Conservation (phyloP, 352 stramenopile genomes). For the Phytophthora fragariae region DNA sequence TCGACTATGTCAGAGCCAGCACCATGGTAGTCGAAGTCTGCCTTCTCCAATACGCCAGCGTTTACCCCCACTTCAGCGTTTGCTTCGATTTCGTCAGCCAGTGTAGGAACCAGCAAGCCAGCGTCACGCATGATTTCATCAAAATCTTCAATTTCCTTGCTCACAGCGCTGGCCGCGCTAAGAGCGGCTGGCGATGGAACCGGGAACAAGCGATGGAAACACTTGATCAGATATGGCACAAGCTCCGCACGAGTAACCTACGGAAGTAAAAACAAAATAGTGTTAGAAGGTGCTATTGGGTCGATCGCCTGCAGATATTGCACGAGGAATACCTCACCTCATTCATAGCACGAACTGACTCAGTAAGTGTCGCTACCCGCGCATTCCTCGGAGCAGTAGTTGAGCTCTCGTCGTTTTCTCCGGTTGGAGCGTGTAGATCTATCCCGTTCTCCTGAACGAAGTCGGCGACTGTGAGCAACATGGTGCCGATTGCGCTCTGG, state of each 20-base stretch:
- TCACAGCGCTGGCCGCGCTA: slow-evolving; percentile 24
- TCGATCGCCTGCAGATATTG: not conserved
- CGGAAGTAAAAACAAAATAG: not conserved
- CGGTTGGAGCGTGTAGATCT: slow-evolving; percentile 22
- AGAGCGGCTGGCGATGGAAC: slow-evolving; percentile 34
- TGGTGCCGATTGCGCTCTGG: slow-evolving; percentile 53
- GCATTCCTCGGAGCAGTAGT: slow-evolving; percentile 19
- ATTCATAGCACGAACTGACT: slow-evolving; percentile 63
- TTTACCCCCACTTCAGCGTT: slow-evolving; percentile 41
- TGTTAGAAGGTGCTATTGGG: not conserved
- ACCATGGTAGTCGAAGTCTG: slow-evolving; percentile 3
- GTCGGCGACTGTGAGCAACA: slow-evolving; percentile 60
- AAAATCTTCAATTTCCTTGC: slow-evolving; percentile 47
- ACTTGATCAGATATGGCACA: slow-evolving; percentile 74
- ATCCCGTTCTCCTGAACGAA: slow-evolving; percentile 70
- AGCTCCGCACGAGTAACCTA: slow-evolving; percentile 67
- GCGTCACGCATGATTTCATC: slow-evolving; percentile 60
- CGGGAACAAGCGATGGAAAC: slow-evolving; percentile 76
- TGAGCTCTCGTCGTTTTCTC: slow-evolving; percentile 14
- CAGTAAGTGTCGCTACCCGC: slow-evolving; percentile 41
- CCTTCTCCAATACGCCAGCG: slow-evolving; percentile 16
- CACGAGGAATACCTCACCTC: slow-evolving; percentile 41
- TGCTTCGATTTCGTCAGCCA: slow-evolving; percentile 8
- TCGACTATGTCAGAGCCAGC: slow-evolving; percentile 1
- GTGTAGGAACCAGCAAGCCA: slow-evolving; percentile 26